These are phyloP conservation scores for Volvox africanus DNA, from an alignment of 139 green algal genomes.

Conservation along the genomic window DNA sequence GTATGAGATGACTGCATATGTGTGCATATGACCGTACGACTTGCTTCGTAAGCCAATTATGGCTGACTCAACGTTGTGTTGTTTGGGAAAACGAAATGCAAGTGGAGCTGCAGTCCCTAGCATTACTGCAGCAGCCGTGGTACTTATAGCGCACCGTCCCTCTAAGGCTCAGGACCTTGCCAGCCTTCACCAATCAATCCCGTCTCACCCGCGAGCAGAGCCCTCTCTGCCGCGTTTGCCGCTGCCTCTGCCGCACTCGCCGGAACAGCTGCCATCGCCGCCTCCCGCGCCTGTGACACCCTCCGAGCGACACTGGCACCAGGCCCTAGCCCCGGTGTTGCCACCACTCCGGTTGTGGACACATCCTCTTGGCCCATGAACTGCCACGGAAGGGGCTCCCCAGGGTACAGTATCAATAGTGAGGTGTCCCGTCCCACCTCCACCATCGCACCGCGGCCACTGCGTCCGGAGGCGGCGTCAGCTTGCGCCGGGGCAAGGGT, in stretches of 20 bases:
- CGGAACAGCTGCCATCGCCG: constrained; percentile 53
- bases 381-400: background rate
- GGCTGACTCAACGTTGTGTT: no score
- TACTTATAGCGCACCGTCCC: no score
- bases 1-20: no score
- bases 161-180: no score
- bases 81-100: background rate
- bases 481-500: background rate
- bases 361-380: background rate
- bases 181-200: background rate
- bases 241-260: constrained; percentile 52
- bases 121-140: no score
- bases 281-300: constrained; percentile 57
- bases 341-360: background rate
- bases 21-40: no score
- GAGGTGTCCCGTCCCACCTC: constrained; percentile 18
- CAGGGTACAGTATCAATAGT: background rate
- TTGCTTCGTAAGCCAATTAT: no score
- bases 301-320: constrained; percentile 22
- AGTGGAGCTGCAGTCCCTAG: background rate
- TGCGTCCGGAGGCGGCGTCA: constrained; percentile 11
- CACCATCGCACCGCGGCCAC: background rate
- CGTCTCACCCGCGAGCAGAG: constrained; percentile 41
- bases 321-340: constrained; percentile 2
- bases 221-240: constrained; percentile 56